Conservation (phyloP, 305 asterid genomes). For the Ajuga reptans region DNA sequence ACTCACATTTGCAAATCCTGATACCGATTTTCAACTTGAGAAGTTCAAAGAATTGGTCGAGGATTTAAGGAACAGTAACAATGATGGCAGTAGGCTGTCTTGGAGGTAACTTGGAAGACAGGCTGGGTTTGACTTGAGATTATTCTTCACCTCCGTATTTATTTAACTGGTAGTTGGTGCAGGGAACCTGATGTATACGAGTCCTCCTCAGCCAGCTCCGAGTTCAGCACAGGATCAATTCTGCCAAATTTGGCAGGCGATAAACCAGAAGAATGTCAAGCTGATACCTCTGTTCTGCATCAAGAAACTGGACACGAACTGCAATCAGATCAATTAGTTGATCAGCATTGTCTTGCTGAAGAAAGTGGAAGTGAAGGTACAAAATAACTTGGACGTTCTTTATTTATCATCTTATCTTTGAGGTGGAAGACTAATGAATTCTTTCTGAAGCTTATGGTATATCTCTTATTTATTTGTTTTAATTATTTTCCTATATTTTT, state of each 20-base stretch:
- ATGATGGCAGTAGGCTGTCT: slow-evolving; percentile 47
- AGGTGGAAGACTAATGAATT: neutral
- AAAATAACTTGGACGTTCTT: neutral
- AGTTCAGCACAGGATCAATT: slow-evolving; percentile 70
- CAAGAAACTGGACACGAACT: slow-evolving; percentile 38
- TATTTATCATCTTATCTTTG: neutral
- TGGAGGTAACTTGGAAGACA: slow-evolving; percentile 54
- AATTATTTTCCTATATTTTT: neutral
- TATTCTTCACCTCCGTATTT: slow-evolving; percentile 18
- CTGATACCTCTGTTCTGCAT: slow-evolving; percentile 35
- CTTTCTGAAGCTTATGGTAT: slow-evolving; percentile 18
- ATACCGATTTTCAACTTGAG: slow-evolving; percentile 52
- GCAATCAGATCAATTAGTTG: slow-evolving; percentile 36
- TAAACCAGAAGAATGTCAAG: slow-evolving; percentile 43
- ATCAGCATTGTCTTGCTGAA: slow-evolving; percentile 37
- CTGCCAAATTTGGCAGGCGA: slow-evolving; percentile 32
- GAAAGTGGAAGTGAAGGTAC: slow-evolving; percentile 51
- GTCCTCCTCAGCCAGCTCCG: slow-evolving; percentile 42
- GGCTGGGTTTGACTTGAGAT: neutral
- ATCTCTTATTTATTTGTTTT: slow-evolving; percentile 3
- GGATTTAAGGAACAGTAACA: slow-evolving; percentile 40
- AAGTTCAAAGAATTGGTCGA: slow-evolving; percentile 55
- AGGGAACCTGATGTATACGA: slow-evolving; percentile 63
- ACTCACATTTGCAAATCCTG: slow-evolving; percentile 35
- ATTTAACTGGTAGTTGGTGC: slow-evolving; percentile 33